Evolutionary conservation across 169 alveolate genomes (phyloP).

Genomic region (Plasmodium reichenowi): DNA sequence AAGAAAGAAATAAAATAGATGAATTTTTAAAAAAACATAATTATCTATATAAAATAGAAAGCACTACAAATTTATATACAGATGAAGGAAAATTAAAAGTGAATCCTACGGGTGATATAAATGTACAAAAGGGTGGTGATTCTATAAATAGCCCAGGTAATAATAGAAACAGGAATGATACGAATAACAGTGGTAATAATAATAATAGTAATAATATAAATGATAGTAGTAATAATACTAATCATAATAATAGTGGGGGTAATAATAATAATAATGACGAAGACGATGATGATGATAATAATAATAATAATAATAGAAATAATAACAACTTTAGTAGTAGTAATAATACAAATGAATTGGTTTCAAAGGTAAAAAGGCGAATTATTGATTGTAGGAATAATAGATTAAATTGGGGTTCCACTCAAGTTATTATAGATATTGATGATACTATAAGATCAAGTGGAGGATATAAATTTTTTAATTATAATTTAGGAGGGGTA

Average conservation of each 20-base stretch:
- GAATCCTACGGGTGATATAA: not conserved
- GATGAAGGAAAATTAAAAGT: no score
- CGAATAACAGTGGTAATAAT: not conserved
- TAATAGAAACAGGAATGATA: not conserved
- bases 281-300: not conserved
- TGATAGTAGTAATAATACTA: not conserved
- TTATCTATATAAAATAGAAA: no score
- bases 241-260: not conserved
- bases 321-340: not conserved
- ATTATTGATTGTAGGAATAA: conserved; percentile 76
- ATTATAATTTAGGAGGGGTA: conserved; percentile 88
- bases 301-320: not conserved
- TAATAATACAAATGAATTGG: not conserved
- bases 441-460: conserved; percentile 90
- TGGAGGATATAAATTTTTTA: conserved; percentile 88
- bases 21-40: no score
- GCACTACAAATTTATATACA: no score
- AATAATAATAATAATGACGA: not conserved
- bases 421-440: conserved; percentile 86
- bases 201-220: not conserved
- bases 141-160: not conserved
- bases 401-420: conserved; percentile 25
- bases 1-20: no score
- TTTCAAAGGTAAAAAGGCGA: conserved; percentile 33
- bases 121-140: not conserved